Evolutionary conservation across 331 rosid species (phyloP), one percentile per base, ranked within the genome.

Genomic region (Malus hybrid): DNA sequence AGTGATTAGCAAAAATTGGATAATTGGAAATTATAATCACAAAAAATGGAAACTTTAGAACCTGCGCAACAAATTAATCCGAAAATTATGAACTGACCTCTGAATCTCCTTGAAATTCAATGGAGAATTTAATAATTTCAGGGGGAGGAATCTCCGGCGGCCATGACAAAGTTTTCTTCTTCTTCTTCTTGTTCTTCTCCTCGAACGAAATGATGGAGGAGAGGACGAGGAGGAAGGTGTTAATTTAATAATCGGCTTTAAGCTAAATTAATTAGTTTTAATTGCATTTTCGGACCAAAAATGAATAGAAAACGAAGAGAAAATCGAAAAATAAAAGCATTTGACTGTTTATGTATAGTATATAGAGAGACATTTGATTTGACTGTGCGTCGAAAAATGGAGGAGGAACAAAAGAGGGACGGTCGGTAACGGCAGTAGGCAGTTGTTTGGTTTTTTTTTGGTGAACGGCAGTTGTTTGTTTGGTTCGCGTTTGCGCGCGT

Each of bases 41-140:
- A 28, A 31, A 29, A 73, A 6, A 31, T 19, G 33, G 27, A 56
- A 33, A 19, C 62, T 27, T 67, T 16, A 9, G 34, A 63, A 62
- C 3, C 7, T 34, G 19, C 39, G 5, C 28, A 33, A 77, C 3
- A 75, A 82, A 74, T 77, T 18, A 6, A 10, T 6, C 2, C 57
- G 65, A 42, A 80, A 63, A 48, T 55, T 20, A 42, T 6, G 73
- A 71, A 56, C 87, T 76, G 77, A 90, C 98, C 95, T 80, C 18
- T 12, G 79, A 71, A 22, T 42, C 65, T 50, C 71, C 73, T 67
- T 19, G 27, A 73, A 73, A 76, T 70, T 48, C 65, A 14, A 28
- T 69, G 80, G 64, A 74, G 83, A 28, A 22, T 52, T 29, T 3
- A 55, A 15, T 5, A 69, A 75, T 6, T 39, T 65, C 20, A 60